Percentiles rank a stretch among this genome's conserved stretches.
Conservation (phyloP, 2,329 filamentous ascomycete genomes). For the Magnaporthiopsis poae region DNA sequence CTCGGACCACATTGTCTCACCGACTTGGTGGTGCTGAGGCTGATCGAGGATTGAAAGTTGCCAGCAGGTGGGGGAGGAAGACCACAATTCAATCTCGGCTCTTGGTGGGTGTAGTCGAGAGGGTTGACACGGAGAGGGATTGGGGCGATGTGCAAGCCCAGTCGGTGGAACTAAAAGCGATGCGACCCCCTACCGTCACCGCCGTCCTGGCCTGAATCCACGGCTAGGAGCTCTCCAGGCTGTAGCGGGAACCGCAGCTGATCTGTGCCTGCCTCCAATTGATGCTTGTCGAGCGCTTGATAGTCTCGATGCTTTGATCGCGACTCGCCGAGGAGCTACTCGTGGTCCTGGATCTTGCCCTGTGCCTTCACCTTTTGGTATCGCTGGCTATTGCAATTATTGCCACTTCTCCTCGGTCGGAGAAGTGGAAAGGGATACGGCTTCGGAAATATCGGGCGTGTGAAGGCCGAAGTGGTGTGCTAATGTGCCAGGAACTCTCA, state of each 20-base stretch:
- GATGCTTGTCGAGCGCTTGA: neutral
- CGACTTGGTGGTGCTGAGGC: constrained; percentile 8
- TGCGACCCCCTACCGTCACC: too few species aligned
- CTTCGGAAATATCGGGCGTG: too few species aligned
- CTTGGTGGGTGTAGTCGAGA: neutral
- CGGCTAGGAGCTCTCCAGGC: too few species aligned
- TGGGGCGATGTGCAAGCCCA: neutral
- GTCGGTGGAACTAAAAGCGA: neutral
- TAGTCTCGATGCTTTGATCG: neutral
- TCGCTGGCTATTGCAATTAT: constrained; percentile 18
- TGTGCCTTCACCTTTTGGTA: constrained; percentile 17
- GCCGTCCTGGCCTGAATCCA: too few species aligned
- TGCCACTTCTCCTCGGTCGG: constrained; percentile 18
- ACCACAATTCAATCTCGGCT: neutral
- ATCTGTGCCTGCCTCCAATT: neutral
- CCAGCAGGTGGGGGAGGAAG: constrained; percentile 6
- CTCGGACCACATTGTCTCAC: constrained; percentile 1
- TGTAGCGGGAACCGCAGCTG: too few species aligned
- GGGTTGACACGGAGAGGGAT: neutral
- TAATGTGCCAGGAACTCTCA: neutral
- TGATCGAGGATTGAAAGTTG: constrained; percentile 8
- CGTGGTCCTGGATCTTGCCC: constrained; percentile 14
- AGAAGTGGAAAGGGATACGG: neutral
- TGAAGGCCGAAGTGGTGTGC: neutral
- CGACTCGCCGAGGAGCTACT: constrained; percentile 12